Evolutionary conservation across 2,329 filamentous ascomycete genomes (phyloP).

Genomic region (Apiospora koreana): DNA sequence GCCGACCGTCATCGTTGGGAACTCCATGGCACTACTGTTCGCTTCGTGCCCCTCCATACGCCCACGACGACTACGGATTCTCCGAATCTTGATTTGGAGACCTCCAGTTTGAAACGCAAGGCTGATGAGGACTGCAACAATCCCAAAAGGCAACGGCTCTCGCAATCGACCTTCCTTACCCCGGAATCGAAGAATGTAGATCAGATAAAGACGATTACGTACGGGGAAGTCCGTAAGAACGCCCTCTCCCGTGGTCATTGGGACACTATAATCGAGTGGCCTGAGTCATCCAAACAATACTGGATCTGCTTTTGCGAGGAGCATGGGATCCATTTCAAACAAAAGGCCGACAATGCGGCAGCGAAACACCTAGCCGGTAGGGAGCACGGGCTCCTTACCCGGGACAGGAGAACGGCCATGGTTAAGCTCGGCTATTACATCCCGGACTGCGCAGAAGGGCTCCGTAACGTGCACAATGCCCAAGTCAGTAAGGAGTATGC

Average conservation of each 20-base stretch:
- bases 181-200: background rate
- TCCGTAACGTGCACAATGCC: conserved; percentile 35
- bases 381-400: conserved; percentile 31
- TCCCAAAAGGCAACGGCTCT: background rate
- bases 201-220: background rate
- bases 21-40: background rate
- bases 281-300: conserved; percentile 26
- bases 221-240: background rate
- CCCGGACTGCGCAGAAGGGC: conserved; percentile 30
- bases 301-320: conserved; percentile 43
- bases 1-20: background rate
- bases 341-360: conserved; percentile 35
- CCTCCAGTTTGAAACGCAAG: background rate
- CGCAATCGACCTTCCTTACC: background rate
- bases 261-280: conserved; percentile 33
- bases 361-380: conserved; percentile 38
- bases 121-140: background rate
- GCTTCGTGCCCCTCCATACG: background rate
- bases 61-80: background rate
- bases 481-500: conserved; percentile 30
- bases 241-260: background rate
- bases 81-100: background rate
- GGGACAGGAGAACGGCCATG: conserved; percentile 32
- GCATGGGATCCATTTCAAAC: conserved; percentile 38
- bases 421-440: conserved; percentile 36